These are phyloP conservation scores for Quercus variabilis DNA, from an alignment of 306 rosid genomes.

Conservation along the genomic window DNA sequence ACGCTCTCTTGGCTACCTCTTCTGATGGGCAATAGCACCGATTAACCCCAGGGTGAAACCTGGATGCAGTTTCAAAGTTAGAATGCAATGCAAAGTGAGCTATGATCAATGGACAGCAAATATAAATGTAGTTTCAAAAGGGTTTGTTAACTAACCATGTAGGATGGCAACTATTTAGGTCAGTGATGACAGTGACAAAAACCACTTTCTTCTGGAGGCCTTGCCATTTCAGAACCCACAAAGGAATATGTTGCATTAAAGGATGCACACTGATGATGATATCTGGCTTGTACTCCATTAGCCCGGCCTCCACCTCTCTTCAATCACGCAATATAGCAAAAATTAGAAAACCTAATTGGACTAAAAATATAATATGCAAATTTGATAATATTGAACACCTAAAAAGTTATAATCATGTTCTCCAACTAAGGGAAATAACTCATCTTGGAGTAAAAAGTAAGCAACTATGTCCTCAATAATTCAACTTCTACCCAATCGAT, in stretches of 20 bases:
- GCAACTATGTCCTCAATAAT: neutral
- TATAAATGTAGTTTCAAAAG: neutral
- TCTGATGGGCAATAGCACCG: constrained; percentile 92
- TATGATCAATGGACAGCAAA: neutral
- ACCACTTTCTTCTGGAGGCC: constrained; percentile 85
- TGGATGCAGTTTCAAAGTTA: constrained; percentile 31
- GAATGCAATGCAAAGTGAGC: neutral
- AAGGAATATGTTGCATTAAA: constrained; percentile 95
- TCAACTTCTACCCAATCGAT: constrained; percentile 5
- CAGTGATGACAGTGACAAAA: constrained; percentile 89
- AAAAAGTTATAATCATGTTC: constrained; percentile 1
- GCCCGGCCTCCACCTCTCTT: constrained; percentile 97
- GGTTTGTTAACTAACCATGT: constrained; percentile 61
- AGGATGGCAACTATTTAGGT: constrained; percentile 85
- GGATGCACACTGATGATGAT: constrained; percentile 97
- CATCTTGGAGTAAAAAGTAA: constrained; percentile 8
- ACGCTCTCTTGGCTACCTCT: constrained; percentile 83
- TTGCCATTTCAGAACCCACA: constrained; percentile 99
- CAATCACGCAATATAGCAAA: constrained; percentile 18
- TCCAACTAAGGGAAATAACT: constrained; percentile 7
- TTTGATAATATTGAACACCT: neutral
- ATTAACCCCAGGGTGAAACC: constrained; percentile 96
- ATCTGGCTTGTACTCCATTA: constrained; percentile 93
- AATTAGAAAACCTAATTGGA: constrained; percentile 22
- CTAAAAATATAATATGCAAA: neutral